Conservation (phyloP, 352 stramenopile genomes). For the Thalassiosira oceanica region DNA sequence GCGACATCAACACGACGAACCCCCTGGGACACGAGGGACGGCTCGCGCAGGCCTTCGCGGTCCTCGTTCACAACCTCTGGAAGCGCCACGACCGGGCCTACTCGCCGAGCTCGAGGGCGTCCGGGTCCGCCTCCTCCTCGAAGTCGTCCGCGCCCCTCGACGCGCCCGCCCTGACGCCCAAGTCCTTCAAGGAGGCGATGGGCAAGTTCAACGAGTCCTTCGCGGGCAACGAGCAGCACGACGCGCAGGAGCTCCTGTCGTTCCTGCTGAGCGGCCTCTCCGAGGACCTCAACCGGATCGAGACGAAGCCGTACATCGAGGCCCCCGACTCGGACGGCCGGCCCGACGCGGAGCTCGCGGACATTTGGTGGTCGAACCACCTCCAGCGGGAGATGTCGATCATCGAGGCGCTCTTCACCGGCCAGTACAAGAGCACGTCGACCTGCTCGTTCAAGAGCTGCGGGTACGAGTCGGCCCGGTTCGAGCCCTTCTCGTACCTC, state of each 20-base stretch:
- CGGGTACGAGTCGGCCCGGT: conserved; percentile 85
- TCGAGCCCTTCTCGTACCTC: conserved; percentile 81
- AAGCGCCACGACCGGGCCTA: conserved; percentile 50
- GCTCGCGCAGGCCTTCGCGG: conserved; percentile 84
- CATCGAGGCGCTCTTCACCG: conserved; percentile 97
- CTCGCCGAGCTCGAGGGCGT: conserved; percentile 15
- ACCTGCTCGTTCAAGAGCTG: conserved; percentile 89
- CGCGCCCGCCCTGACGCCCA: too few species aligned
- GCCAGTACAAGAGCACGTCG: conserved; percentile 97
- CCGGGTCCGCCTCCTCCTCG: conserved; percentile 40
- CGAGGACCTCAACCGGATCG: conserved; percentile 83
- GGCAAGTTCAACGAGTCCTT: conserved; percentile 83
- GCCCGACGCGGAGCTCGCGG: conserved; percentile 92
- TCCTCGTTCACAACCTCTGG: conserved; percentile 84
- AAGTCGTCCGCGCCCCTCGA: too few species aligned
- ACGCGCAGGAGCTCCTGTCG: conserved; percentile 85
- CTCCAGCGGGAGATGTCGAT: conserved; percentile 96
- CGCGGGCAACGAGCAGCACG: conserved; percentile 86
- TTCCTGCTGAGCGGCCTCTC: conserved; percentile 75
- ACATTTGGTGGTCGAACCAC: conserved; percentile 99
- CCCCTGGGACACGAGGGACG: conserved; percentile 83
- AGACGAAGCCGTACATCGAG: too few species aligned
- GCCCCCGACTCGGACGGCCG: conserved; percentile 88
- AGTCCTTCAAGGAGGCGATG: conserved; percentile 79
- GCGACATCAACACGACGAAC: conserved; percentile 87